Evolutionary conservation across 2,329 filamentous ascomycete genomes (phyloP).

Genomic region (Trichoderma koningiopsis): DNA sequence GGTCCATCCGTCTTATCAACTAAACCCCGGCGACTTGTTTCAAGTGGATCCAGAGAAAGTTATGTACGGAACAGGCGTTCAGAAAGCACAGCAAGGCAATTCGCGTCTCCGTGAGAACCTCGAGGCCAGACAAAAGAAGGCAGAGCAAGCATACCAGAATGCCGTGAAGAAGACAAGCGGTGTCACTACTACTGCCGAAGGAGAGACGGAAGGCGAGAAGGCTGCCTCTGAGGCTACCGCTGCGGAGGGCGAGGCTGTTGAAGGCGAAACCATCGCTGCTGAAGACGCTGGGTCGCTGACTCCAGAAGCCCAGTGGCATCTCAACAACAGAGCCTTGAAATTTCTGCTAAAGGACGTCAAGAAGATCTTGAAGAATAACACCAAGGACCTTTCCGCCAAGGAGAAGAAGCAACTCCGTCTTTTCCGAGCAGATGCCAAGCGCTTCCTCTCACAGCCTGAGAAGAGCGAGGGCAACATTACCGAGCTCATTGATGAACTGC

Average conservation of each 20-base stretch:
- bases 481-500: slow-evolving; percentile 39
- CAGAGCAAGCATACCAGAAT: slow-evolving; percentile 32
- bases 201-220: slow-evolving; percentile 25
- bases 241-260: slow-evolving; percentile 31
- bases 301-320: slow-evolving; percentile 32
- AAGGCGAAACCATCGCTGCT: slow-evolving; percentile 32
- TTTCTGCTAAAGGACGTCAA: slow-evolving; percentile 39
- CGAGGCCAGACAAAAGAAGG: slow-evolving; percentile 34
- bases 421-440: slow-evolving; percentile 68
- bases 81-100: slow-evolving; percentile 53
- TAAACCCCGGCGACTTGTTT: slow-evolving; percentile 98
- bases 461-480: slow-evolving; percentile 35
- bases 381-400: slow-evolving; percentile 61
- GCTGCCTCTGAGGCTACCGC: slow-evolving; percentile 23
- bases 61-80: slow-evolving; percentile 79
- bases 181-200: slow-evolving; percentile 21
- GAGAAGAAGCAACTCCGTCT: slow-evolving; percentile 74
- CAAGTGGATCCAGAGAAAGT: slow-evolving; percentile 90
- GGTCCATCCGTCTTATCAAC: slow-evolving; percentile 84
- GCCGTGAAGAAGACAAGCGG: slow-evolving; percentile 27
- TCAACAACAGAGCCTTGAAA: slow-evolving; percentile 34
- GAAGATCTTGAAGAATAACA: slow-evolving; percentile 46
- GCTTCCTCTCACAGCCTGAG: slow-evolving; percentile 54
- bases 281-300: slow-evolving; percentile 30
- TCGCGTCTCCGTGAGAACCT: slow-evolving; percentile 34